Conservation (phyloP, 2,329 filamentous ascomycete genomes). For the Bertia moriformis region DNA sequence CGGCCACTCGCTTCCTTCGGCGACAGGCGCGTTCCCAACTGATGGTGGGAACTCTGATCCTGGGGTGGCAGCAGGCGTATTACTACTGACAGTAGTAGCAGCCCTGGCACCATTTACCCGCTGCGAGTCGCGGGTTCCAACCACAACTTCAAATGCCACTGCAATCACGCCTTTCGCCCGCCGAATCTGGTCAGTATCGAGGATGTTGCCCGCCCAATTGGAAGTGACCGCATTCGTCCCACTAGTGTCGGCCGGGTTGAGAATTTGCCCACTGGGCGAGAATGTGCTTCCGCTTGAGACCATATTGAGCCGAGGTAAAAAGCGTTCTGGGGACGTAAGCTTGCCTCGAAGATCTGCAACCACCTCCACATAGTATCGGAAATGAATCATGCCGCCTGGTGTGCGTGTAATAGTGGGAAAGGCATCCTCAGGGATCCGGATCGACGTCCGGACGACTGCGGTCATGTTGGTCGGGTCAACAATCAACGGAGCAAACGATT, state of each 20-base stretch:
- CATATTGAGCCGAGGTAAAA: constrained; percentile 17
- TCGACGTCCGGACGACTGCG: constrained; percentile 41
- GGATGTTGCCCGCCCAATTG: constrained; percentile 24
- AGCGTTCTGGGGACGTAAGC: constrained; percentile 38
- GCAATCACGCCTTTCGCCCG: constrained; percentile 47
- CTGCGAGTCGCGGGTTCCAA: constrained; percentile 45
- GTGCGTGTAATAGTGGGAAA: constrained; percentile 51
- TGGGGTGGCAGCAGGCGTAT: neutral
- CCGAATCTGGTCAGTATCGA: constrained; percentile 45
- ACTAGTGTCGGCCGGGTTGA: constrained; percentile 4
- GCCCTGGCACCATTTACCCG: constrained; percentile 16
- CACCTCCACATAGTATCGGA: constrained; percentile 50
- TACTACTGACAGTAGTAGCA: constrained; percentile 18
- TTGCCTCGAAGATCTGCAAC: constrained; percentile 51
- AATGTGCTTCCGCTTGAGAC: constrained; percentile 20
- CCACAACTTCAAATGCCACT: constrained; percentile 42
- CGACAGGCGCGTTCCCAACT: neutral
- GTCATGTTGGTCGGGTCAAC: constrained; percentile 43
- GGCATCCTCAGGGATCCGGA: constrained; percentile 45
- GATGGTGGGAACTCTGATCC: neutral
- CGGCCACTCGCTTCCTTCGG: neutral
- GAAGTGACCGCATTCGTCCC: neutral
- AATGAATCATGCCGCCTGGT: constrained; percentile 51
- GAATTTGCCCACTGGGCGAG: constrained; percentile 14
- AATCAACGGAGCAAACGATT: constrained; percentile 45